Conservation (phyloP, 371 early-diverging fungal genomes). For the Mortierella polycephala region DNA sequence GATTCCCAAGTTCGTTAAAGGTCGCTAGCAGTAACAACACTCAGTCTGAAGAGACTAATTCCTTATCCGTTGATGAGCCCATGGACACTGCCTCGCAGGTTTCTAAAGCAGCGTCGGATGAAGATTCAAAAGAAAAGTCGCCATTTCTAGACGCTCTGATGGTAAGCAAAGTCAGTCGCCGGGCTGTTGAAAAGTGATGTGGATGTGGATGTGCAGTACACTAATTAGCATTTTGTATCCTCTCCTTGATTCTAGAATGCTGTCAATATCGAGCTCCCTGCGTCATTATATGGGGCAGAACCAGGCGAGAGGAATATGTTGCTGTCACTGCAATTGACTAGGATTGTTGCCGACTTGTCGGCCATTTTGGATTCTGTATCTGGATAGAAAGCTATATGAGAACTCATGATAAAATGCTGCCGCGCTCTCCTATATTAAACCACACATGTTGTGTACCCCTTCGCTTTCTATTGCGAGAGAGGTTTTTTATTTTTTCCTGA, state of each 20-base stretch:
- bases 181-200: too few species aligned
- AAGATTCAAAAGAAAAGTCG: slow-evolving; percentile 19
- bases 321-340: slow-evolving; percentile 24
- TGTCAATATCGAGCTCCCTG: slow-evolving; percentile 24
- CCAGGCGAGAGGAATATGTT: slow-evolving; percentile 33
- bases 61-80: slow-evolving; percentile 5
- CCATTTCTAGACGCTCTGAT: slow-evolving; percentile 26
- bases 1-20: slow-evolving; percentile 33
- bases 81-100: slow-evolving; percentile 9
- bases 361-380: slow-evolving; percentile 25
- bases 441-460: too few species aligned
- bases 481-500: slow-evolving; percentile 56
- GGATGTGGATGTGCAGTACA: too few species aligned
- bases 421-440: too few species aligned
- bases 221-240: not conserved
- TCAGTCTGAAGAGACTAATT: not conserved
- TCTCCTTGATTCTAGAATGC: slow-evolving; percentile 13
- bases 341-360: slow-evolving; percentile 20
- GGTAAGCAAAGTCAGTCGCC: slow-evolving; percentile 3
- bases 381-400: not conserved
- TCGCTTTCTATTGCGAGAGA: too few species aligned
- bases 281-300: slow-evolving; percentile 25
- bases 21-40: slow-evolving; percentile 4
- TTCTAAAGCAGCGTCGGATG: slow-evolving; percentile 4
- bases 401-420: not conserved